phyloP scores from a whole-genome alignment of 164 flowering plant genomes.

The Liquidambar formosana region DNA sequence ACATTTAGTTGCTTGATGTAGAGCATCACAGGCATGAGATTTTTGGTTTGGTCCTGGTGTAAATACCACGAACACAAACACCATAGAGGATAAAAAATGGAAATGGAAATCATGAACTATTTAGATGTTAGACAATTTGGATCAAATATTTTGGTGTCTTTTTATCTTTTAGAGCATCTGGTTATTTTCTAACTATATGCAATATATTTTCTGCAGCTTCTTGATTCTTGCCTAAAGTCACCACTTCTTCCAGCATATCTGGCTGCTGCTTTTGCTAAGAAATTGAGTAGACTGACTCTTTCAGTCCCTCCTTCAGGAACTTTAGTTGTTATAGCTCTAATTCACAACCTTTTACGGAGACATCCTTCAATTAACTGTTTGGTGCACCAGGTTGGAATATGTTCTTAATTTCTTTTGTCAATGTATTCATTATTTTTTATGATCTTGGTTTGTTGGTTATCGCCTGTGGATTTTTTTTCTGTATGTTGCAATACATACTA shows the following conservation, averaged over 20 bases:
- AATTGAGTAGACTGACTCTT: constrained; percentile 81
- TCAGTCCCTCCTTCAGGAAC: constrained; percentile 85
- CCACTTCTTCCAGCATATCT: constrained; percentile 92
- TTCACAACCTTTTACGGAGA: constrained; percentile 85
- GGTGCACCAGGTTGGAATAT: constrained; percentile 68
- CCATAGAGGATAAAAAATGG: no score
- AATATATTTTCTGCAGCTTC: constrained; percentile 57
- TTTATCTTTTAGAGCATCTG: neutral
- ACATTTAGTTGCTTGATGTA: no score
- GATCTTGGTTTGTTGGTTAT: neutral
- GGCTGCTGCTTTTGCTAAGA: constrained; percentile 96
- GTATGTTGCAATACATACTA: no score
- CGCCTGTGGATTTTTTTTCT: no score
- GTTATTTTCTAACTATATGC: constrained; percentile 5
- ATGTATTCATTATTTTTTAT: neutral
- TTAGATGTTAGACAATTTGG: no score
- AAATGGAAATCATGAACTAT: no score
- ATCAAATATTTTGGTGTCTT: neutral
- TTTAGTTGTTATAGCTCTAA: constrained; percentile 69
- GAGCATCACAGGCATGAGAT: no score
- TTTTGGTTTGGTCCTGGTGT: no score
- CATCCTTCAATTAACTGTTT: constrained; percentile 92
- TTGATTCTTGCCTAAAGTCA: constrained; percentile 90
- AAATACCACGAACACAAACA: no score
- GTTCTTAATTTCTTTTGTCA: neutral